These are phyloP conservation scores for Capsicum chinense DNA, from an alignment of 257 asterid genomes.

Conservation along the genomic window DNA sequence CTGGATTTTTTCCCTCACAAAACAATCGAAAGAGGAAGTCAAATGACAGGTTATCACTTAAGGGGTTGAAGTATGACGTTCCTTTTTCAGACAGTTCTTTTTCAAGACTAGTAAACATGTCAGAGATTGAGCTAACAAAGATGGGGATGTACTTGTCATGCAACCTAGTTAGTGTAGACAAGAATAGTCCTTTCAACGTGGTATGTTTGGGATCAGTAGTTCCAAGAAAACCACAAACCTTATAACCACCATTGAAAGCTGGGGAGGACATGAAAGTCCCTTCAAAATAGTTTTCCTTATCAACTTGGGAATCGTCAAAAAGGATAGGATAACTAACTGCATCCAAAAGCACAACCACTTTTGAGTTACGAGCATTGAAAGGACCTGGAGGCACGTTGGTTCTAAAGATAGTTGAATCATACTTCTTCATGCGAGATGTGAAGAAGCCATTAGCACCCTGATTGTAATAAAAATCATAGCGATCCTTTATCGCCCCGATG, in stretches of 20 bases:
- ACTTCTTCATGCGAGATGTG: slow-evolving; percentile 43
- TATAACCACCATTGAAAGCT: slow-evolving; percentile 64
- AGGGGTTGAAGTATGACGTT: slow-evolving; percentile 48
- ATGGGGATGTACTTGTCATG: slow-evolving; percentile 49
- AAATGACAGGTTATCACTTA: slow-evolving; percentile 53
- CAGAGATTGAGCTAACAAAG: slow-evolving; percentile 44
- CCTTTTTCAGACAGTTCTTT: slow-evolving; percentile 50
- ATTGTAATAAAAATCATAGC: slow-evolving; percentile 48
- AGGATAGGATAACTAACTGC: slow-evolving; percentile 67
- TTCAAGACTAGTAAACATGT: slow-evolving; percentile 53
- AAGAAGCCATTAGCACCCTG: slow-evolving; percentile 56
- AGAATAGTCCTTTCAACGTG: slow-evolving; percentile 48
- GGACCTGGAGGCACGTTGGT: slow-evolving; percentile 63
- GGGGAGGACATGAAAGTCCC: slow-evolving; percentile 78
- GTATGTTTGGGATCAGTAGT: slow-evolving; percentile 59
- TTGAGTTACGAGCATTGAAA: slow-evolving; percentile 46
- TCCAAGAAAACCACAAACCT: slow-evolving; percentile 66
- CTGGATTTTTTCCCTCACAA: slow-evolving; percentile 42
- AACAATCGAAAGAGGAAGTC: slow-evolving; percentile 66
- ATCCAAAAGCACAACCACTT: slow-evolving; percentile 56
- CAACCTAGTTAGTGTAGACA: slow-evolving; percentile 41
- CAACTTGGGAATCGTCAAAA: slow-evolving; percentile 69
- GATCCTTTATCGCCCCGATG: slow-evolving; percentile 53
- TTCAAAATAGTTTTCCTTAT: slow-evolving; percentile 64
- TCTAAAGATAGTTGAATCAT: slow-evolving; percentile 52